Conservation (phyloP, 164 flowering plant genomes). For the Euptelea pleiosperma region DNA sequence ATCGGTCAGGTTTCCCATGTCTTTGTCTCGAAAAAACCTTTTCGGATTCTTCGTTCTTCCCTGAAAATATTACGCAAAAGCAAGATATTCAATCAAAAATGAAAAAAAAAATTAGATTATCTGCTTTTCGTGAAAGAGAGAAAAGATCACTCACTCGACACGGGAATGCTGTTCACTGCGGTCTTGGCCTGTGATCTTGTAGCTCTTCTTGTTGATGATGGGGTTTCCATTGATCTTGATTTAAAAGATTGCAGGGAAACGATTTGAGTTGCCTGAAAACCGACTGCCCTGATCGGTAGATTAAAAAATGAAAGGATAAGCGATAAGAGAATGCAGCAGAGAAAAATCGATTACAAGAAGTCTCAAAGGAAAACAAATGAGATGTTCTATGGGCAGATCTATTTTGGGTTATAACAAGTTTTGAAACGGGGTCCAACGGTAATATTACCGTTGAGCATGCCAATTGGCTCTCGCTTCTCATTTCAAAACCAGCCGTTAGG, state of each 20-base stretch:
- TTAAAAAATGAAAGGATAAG: background rate
- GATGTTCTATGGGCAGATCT: too few relatives aligned
- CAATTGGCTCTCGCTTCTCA: background rate
- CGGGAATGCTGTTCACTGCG: conserved; percentile 17
- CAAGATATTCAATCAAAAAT: background rate
- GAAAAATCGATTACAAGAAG: background rate
- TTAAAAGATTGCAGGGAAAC: background rate
- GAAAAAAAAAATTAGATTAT: background rate
- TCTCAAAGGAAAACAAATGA: background rate
- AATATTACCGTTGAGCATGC: conserved; percentile 23
- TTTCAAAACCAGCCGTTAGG: conserved; percentile 16
- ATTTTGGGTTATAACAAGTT: conserved; percentile 5
- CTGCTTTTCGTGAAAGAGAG: background rate
- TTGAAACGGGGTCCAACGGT: conserved; percentile 18
- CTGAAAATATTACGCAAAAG: conserved; percentile 27
- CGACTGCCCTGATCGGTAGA: background rate
- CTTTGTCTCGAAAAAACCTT: conserved; percentile 43
- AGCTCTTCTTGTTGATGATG: conserved; percentile 62
- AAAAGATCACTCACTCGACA: conserved; percentile 18
- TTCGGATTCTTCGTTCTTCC: conserved; percentile 50
- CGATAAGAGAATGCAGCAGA: background rate
- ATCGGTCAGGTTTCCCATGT: conserved; percentile 37
- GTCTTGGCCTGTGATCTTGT: conserved; percentile 64
- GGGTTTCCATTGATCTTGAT: conserved; percentile 60
- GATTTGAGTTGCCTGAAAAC: background rate